A percentile compares a stretch with the other conserved stretches of the same genome.
These are phyloP conservation scores for Colletotrichum sp. DNA, from an alignment of 2,329 filamentous ascomycete species.

Conservation along the genomic window DNA sequence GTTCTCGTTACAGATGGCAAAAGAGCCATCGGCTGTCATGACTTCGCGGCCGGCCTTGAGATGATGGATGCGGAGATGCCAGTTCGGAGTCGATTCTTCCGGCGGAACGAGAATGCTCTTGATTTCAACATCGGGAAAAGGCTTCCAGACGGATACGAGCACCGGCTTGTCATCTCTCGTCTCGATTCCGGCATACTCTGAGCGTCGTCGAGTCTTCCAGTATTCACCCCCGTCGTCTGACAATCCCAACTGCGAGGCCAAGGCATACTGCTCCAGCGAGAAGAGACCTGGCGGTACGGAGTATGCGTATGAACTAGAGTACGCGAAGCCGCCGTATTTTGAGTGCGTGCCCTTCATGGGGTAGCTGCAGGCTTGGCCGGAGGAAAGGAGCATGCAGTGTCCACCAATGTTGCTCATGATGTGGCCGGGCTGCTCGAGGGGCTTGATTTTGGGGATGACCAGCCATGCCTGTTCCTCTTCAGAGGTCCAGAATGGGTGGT, in stretches of 20 bases:
- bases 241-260: constrained; percentile 76
- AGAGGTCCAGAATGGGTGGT: constrained; percentile 78
- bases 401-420: constrained; percentile 75
- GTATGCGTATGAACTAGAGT: constrained; percentile 78
- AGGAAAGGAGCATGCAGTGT: constrained; percentile 77
- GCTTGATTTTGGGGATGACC: constrained; percentile 62
- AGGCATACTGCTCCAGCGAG: constrained; percentile 76
- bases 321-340: constrained; percentile 82
- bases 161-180: constrained; percentile 59
- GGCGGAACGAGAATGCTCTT: constrained; percentile 71
- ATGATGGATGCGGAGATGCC: constrained; percentile 71
- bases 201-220: constrained; percentile 77
- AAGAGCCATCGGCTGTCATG: constrained; percentile 76
- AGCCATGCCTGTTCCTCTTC: constrained; percentile 65
- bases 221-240: constrained; percentile 79
- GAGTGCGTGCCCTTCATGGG: constrained; percentile 82
- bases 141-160: constrained; percentile 72
- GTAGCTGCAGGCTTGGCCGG: constrained; percentile 82
- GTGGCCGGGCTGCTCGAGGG: constrained; percentile 72
- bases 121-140: constrained; percentile 71
- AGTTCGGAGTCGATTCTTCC: constrained; percentile 61
- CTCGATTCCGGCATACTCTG: constrained; percentile 68
- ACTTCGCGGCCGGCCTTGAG: constrained; percentile 66
- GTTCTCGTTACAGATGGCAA: constrained; percentile 68
- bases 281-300: constrained; percentile 78